Conservation (phyloP, 2,329 filamentous ascomycete species). For the Madurella fahalii region DNA sequence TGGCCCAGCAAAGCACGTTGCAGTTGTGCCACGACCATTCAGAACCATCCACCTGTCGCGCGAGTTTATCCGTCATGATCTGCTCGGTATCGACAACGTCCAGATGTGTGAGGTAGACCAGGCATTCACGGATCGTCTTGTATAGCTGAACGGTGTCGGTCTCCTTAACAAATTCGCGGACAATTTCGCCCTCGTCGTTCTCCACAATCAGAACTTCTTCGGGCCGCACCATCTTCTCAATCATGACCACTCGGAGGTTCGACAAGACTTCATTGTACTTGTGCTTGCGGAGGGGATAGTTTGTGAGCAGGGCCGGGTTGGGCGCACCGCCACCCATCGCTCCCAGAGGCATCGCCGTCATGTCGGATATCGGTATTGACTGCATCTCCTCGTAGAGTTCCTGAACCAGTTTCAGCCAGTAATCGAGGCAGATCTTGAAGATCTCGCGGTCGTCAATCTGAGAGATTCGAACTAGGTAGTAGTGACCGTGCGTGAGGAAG, state of each 20-base stretch:
- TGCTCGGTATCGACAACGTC: slow-evolving; percentile 96
- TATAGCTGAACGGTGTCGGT: slow-evolving; percentile 98
- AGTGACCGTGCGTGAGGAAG: slow-evolving; percentile 92
- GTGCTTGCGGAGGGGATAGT: slow-evolving; percentile 93
- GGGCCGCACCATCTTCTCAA: slow-evolving; percentile 98
- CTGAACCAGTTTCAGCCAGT: slow-evolving; percentile 98
- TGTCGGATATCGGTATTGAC: slow-evolving; percentile 84
- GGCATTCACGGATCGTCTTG: slow-evolving; percentile 95
- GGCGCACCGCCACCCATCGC: slow-evolving; percentile 76
- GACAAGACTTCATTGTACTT: slow-evolving; percentile 94
- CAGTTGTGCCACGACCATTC: slow-evolving; percentile 99
- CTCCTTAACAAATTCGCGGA: slow-evolving; percentile 98
- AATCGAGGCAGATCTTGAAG: slow-evolving; percentile 98
- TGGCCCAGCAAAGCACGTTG: slow-evolving; percentile 99
- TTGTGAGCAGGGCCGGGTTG: slow-evolving; percentile 77
- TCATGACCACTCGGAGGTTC: slow-evolving; percentile 95
- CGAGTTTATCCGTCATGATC: slow-evolving; percentile 98
- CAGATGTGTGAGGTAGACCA: slow-evolving; percentile 95
- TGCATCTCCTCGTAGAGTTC: slow-evolving; percentile 99
- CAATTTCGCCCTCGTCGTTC: slow-evolving; percentile 98
- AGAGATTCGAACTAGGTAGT: slow-evolving; percentile 96
- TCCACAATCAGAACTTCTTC: slow-evolving; percentile 99
- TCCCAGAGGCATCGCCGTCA: slow-evolving; percentile 81
- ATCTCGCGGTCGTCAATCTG: slow-evolving; percentile 99
- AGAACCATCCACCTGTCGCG: slow-evolving; percentile 86